Evolutionary conservation across 2,329 filamentous ascomycete genomes (phyloP), one percentile per base, ranked within the genome.

Genomic region (Sarocladiaceae sp.): DNA sequence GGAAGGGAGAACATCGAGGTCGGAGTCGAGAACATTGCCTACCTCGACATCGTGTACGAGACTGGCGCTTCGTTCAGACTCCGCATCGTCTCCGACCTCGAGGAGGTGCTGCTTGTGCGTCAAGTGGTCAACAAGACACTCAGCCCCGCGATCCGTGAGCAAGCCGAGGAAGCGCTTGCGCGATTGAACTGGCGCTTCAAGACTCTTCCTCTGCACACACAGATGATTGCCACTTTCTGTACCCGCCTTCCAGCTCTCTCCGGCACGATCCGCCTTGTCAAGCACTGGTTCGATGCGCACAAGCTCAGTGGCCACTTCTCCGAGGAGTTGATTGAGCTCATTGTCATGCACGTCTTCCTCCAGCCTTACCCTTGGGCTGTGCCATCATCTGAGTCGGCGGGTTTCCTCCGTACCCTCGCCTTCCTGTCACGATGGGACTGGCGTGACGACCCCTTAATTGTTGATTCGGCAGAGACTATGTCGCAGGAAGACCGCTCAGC

Each of bases 401-500:
- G 89, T 4, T 93, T 99, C 64, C 70, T 96, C 25, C 84, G 92
- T 20, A 88, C 89, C 1, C 74, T 99, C 1, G 74, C 86, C 28
- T 87, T 93, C 66, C 75, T 99, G 13, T 83, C 91, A 1, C 79
- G 84, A 37, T 99, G 94, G 91, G 90, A 97, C 66, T 99, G 94
- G 94, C 83, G 88, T 25, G 77, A 84, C 7, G 86, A 91, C 51
- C 88, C 94, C 1, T 75, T 97, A 28, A 77, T 96, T 29, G 77
- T 97, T 23, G 90, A 97, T 66, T 66, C 69, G 4, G 79, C 83
- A 11, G 80, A 77, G 55, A 79, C 83, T 13, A 76, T 95, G 62
- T 79, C 80, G 7, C 68, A 74, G 7, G 72, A 80, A 11, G 82
- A 87, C 26, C 76, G 86, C 11, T 71, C 80, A 28, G 72, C 76